Conservation (phyloP, 2,329 filamentous ascomycete genomes). For the Didymella pinodella region DNA sequence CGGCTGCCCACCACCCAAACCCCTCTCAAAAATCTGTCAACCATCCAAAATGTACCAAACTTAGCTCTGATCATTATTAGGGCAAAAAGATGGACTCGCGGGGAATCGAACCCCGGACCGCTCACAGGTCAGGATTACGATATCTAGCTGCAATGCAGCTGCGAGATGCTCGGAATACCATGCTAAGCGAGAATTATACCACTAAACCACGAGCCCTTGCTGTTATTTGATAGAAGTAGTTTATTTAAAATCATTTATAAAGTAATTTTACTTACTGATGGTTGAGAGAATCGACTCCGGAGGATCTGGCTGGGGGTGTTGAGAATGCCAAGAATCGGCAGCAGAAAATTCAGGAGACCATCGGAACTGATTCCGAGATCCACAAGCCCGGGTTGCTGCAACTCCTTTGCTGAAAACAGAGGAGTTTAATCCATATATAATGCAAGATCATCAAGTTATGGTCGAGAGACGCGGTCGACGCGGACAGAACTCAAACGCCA, state of each 20-base stretch:
- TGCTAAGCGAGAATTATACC: neutral
- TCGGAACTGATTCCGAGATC: neutral
- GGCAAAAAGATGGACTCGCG: constrained; percentile 10
- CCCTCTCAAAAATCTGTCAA: neutral
- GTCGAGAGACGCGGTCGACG: neutral
- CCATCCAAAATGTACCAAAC: neutral
- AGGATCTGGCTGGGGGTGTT: neutral
- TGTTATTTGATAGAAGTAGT: neutral
- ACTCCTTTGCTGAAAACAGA: too few species aligned
- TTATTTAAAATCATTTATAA: accelerated
- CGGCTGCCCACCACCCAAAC: neutral
- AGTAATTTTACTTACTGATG: accelerated
- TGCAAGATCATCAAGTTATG: neutral
- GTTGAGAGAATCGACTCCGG: neutral
- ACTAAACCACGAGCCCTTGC: neutral
- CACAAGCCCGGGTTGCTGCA: neutral
- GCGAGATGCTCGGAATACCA: neutral
- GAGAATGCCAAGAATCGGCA: too few species aligned
- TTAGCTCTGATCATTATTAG: neutral
- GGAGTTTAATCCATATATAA: too few species aligned
- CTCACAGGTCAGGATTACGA: constrained; percentile 7
- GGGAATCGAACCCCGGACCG: constrained; percentile 25
- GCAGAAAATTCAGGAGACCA: too few species aligned
- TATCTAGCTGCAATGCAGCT: neutral
- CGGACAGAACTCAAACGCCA: neutral